phyloP scores from a whole-genome alignment of 352 stramenopile genomes.

The Pythium diclinum region DNA sequence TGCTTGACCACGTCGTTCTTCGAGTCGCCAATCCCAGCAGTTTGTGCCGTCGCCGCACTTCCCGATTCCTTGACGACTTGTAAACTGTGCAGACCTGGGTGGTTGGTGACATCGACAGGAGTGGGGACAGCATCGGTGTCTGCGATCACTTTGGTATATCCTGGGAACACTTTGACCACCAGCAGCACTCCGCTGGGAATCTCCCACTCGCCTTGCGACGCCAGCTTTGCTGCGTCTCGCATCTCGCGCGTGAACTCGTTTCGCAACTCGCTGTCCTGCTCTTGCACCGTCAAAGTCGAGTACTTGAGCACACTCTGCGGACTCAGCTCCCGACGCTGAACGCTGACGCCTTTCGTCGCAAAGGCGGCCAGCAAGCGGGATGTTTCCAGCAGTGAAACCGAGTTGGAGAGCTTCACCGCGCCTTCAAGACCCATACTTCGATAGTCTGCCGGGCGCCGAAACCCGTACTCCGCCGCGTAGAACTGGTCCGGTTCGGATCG shows the following conservation, averaged over 20 bases:
- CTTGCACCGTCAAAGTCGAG: constrained; percentile 22
- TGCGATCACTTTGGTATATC: constrained; percentile 47
- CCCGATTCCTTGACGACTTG: constrained; percentile 32
- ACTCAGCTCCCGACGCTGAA: constrained; percentile 25
- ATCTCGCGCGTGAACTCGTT: constrained; percentile 34
- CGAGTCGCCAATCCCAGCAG: not conserved
- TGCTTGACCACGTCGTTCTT: constrained; percentile 36
- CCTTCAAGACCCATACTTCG: constrained; percentile 44
- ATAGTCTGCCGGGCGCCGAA: constrained; percentile 54
- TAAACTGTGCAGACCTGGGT: constrained; percentile 50
- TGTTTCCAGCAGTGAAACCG: constrained; percentile 55
- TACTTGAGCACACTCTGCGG: constrained; percentile 17
- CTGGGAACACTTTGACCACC: constrained; percentile 84
- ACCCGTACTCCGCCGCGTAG: constrained; percentile 63
- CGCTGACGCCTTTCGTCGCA: constrained; percentile 22
- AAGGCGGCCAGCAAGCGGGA: constrained; percentile 31
- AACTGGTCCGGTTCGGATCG: constrained; percentile 51
- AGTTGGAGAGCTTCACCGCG: constrained; percentile 76
- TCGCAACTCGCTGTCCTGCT: constrained; percentile 22
- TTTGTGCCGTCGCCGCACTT: not conserved
- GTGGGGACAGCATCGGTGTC: constrained; percentile 23
- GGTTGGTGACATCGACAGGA: constrained; percentile 31
- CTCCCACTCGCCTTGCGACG: constrained; percentile 42
- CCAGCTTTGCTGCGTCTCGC: constrained; percentile 39
- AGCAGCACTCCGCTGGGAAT: constrained; percentile 49